phyloP scores from a whole-genome alignment of 192 early-diverging fungal genomes.

The Coemansia sp. region DNA sequence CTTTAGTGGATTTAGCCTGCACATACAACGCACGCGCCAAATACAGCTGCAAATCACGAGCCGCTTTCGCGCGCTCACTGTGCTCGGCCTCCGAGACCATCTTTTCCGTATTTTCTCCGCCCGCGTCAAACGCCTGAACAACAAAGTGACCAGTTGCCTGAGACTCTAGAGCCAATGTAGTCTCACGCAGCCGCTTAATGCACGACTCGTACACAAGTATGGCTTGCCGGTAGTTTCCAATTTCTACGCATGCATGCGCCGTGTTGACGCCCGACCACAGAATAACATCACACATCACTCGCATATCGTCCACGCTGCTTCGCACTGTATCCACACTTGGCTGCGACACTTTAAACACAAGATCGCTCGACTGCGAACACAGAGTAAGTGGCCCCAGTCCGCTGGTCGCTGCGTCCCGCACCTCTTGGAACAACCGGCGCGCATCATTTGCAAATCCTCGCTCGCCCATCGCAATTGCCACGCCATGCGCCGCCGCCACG shows the following conservation, averaged over 20 bases:
- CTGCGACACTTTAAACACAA: constrained; percentile 29
- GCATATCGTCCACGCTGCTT: background rate
- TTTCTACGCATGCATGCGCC: constrained; percentile 73
- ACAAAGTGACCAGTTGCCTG: background rate
- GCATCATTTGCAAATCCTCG: constrained; percentile 62
- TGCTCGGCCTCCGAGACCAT: constrained; percentile 23
- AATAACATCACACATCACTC: constrained; percentile 41
- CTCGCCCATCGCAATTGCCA: constrained; percentile 83
- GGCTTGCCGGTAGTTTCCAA: constrained; percentile 73
- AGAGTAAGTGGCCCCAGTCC: constrained; percentile 33
- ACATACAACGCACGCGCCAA: constrained; percentile 54
- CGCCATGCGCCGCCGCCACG: constrained; percentile 79
- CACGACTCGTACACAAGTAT: constrained; percentile 67
- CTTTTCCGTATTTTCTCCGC: background rate
- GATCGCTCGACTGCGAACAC: constrained; percentile 15
- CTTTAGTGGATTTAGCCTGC: constrained; percentile 64
- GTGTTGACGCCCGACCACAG: constrained; percentile 66
- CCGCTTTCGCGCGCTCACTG: constrained; percentile 15
- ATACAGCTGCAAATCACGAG: constrained; percentile 41
- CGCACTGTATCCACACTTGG: background rate
- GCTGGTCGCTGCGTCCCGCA: constrained; percentile 56
- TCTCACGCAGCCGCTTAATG: constrained; percentile 47
- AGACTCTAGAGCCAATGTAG: constrained; percentile 11
- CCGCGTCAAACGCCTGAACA: background rate
- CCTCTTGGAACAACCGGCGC: constrained; percentile 63